phyloP scores from a whole-genome alignment of 306 rosid species.

The Purshia tridentata region DNA sequence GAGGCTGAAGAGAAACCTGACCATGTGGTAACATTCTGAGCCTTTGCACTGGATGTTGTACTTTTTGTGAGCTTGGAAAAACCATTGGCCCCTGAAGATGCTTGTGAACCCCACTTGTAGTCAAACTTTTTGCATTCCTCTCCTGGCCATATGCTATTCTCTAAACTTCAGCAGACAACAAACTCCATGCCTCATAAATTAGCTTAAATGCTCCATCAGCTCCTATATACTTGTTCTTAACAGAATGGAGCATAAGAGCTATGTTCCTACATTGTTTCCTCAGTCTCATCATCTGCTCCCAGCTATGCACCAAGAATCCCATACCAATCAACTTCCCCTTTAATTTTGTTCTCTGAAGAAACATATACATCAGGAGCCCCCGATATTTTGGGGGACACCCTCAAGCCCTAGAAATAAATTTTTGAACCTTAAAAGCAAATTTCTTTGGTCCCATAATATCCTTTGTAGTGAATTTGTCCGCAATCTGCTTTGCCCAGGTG shows the following conservation, averaged over 20 bases:
- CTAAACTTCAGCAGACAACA: slow-evolving; percentile 66
- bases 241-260: slow-evolving; percentile 91
- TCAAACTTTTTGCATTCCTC: slow-evolving; percentile 38
- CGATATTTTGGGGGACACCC: slow-evolving; percentile 71
- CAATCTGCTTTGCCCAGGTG: slow-evolving; percentile 69
- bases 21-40: slow-evolving; percentile 53
- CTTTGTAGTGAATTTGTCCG: slow-evolving; percentile 69
- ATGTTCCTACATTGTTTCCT: slow-evolving; percentile 76
- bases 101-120: slow-evolving; percentile 45
- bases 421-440: slow-evolving; percentile 80
- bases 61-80: slow-evolving; percentile 52
- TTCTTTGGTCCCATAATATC: slow-evolving; percentile 71
- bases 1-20: slow-evolving; percentile 52
- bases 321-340: slow-evolving; percentile 87
- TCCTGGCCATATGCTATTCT: slow-evolving; percentile 59
- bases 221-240: slow-evolving; percentile 83
- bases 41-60: slow-evolving; percentile 43
- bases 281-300: slow-evolving; percentile 68
- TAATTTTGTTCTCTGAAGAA: slow-evolving; percentile 60
- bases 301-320: slow-evolving; percentile 75
- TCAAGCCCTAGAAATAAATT: slow-evolving; percentile 72
- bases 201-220: slow-evolving; percentile 90
- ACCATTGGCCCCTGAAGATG: slow-evolving; percentile 51
- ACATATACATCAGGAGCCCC: slow-evolving; percentile 73
- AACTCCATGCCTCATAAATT: slow-evolving; percentile 88